Conservation (phyloP, 1,139 yeast genomes). For the Yamadazyma mexicana region DNA sequence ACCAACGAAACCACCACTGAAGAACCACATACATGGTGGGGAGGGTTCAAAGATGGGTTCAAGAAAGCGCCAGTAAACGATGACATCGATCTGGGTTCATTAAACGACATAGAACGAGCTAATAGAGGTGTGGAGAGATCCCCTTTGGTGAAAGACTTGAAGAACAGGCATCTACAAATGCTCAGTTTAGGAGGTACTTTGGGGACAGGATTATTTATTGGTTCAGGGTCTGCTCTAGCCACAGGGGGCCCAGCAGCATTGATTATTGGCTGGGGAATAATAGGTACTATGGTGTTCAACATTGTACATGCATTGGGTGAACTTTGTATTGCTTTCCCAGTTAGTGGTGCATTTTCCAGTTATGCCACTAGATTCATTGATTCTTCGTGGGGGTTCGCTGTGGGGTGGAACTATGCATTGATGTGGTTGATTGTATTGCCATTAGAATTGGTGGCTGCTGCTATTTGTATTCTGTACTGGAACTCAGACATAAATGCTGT, state of each 20-base stretch:
- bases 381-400: slow-evolving; percentile 75
- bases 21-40: slow-evolving; percentile 17
- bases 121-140: slow-evolving; percentile 28
- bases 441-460: slow-evolving; percentile 73
- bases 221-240: slow-evolving; percentile 65
- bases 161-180: slow-evolving; percentile 58
- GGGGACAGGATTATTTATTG: slow-evolving; percentile 72
- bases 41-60: slow-evolving; percentile 35
- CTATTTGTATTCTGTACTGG: slow-evolving; percentile 70
- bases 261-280: slow-evolving; percentile 64
- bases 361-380: slow-evolving; percentile 72
- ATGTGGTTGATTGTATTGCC: slow-evolving; percentile 82
- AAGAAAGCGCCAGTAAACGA: slow-evolving; percentile 21
- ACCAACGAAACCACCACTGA: neutral
- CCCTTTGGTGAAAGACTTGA: slow-evolving; percentile 39
- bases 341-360: slow-evolving; percentile 76
- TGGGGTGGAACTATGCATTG: slow-evolving; percentile 78
- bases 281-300: slow-evolving; percentile 70
- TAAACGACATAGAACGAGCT: slow-evolving; percentile 29
- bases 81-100: slow-evolving; percentile 13
- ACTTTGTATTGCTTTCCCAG: slow-evolving; percentile 75
- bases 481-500: slow-evolving; percentile 59
- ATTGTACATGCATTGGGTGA: slow-evolving; percentile 88
- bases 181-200: slow-evolving; percentile 67
- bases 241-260: slow-evolving; percentile 83